Conservation (phyloP, 2,329 filamentous ascomycete species). For the Knufia petricola region DNA sequence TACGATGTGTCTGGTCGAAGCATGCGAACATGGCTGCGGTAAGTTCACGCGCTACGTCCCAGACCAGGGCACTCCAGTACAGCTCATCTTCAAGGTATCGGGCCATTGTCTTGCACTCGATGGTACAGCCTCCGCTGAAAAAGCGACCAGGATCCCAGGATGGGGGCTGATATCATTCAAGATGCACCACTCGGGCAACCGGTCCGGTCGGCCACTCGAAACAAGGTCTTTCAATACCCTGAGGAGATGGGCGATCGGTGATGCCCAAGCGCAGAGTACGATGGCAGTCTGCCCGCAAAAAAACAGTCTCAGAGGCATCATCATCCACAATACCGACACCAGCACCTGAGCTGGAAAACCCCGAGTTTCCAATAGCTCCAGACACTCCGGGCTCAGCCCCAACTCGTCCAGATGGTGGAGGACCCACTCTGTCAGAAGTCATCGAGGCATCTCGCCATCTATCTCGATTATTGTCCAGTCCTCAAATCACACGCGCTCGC, state of each 20-base stretch:
- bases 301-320: constrained; percentile 6
- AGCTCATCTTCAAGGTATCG: not conserved
- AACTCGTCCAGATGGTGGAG: constrained; percentile 16
- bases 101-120: not conserved
- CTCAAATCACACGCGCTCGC: constrained; percentile 13
- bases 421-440: not conserved
- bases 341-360: constrained; percentile 8
- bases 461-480: constrained; percentile 18
- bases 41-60: not conserved
- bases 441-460: constrained; percentile 10
- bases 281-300: not conserved
- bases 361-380: not conserved
- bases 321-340: constrained; percentile 7
- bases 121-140: not conserved
- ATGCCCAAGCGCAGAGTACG: constrained; percentile 16
- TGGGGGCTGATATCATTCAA: constrained; percentile 25
- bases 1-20: not conserved
- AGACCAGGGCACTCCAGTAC: not conserved
- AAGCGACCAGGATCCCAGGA: not conserved
- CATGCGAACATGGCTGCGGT: not conserved
- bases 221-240: constrained; percentile 36
- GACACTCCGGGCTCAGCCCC: constrained; percentile 10
- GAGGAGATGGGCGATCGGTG: constrained; percentile 32
- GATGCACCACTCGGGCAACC: constrained; percentile 40
- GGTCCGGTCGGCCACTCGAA: constrained; percentile 34